These are phyloP conservation scores for Microbotryum lychnidis-dioicae DNA, from an alignment of 1,284 basidiomycete genomes.

Conservation along the genomic window DNA sequence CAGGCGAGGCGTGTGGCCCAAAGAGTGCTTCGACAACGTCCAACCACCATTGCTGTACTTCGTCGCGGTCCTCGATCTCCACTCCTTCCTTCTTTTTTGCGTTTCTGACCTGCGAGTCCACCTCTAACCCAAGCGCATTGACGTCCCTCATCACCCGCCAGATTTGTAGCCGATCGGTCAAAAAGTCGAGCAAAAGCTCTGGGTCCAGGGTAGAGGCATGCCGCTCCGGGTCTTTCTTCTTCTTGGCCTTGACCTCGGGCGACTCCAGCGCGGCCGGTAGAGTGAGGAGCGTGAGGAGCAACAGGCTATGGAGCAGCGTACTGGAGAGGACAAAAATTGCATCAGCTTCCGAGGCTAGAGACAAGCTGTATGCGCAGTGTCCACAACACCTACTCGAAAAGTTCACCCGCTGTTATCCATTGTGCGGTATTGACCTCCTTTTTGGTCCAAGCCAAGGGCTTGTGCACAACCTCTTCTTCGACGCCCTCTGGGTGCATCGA, in stretches of 20 bases:
- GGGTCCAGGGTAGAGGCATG: slow-evolving; percentile 24
- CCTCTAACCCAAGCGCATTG: not conserved
- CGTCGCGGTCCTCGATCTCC: slow-evolving; percentile 9
- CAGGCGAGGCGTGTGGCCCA: slow-evolving; percentile 2
- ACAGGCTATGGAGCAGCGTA: slow-evolving; percentile 24
- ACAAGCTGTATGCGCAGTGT: not conserved
- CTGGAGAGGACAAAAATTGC: not conserved
- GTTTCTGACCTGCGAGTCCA: not conserved
- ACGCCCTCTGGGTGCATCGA: not conserved
- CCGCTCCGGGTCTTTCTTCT: slow-evolving; percentile 23
- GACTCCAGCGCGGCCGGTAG: slow-evolving; percentile 5
- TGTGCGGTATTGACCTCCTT: not conserved
- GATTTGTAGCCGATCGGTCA: slow-evolving; percentile 28
- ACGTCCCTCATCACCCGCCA: slow-evolving; percentile 30
- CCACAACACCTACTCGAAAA: slow-evolving; percentile 18
- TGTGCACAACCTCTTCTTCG: not conserved
- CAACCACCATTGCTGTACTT: slow-evolving; percentile 29
- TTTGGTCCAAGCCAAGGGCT: slow-evolving; percentile 3
- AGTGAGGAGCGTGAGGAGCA: slow-evolving; percentile 22
- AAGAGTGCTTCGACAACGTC: slow-evolving; percentile 27
- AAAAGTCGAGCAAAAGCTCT: slow-evolving; percentile 29
- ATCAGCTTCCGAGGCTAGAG: not conserved
- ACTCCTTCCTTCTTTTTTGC: not conserved
- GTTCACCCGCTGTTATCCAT: slow-evolving; percentile 18
- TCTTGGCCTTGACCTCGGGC: slow-evolving; percentile 4